Evolutionary conservation across 768 basidiomycete species (phyloP).

Genomic region (Hypholoma sublateritium): DNA sequence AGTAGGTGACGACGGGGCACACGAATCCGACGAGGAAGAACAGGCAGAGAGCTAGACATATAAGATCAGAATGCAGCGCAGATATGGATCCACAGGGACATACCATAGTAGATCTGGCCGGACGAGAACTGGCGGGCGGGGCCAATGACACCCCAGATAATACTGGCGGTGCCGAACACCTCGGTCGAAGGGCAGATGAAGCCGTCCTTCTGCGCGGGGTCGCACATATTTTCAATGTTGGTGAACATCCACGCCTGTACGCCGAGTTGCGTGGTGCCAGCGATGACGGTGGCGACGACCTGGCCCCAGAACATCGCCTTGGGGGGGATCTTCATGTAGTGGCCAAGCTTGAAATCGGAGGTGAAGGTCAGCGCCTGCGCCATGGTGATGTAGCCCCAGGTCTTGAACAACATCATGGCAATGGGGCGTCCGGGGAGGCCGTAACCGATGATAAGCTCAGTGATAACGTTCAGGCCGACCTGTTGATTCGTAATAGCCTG

Average conservation of each 20-base stretch:
- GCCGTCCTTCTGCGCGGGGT: slow-evolving; percentile 47
- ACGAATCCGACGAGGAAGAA: slow-evolving; percentile 80
- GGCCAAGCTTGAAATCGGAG: slow-evolving; percentile 78
- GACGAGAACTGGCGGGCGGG: slow-evolving; percentile 68
- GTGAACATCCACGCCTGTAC: slow-evolving; percentile 80
- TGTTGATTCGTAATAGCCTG: slow-evolving; percentile 81
- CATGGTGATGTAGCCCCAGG: slow-evolving; percentile 75
- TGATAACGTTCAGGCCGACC: slow-evolving; percentile 72
- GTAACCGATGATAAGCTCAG: slow-evolving; percentile 81
- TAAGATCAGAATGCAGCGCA: background rate
- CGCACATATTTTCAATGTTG: slow-evolving; percentile 65
- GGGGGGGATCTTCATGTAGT: slow-evolving; percentile 78
- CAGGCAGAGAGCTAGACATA: slow-evolving; percentile 45
- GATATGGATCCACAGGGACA: slow-evolving; percentile 4
- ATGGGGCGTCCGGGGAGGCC: slow-evolving; percentile 74
- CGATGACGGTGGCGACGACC: slow-evolving; percentile 63
- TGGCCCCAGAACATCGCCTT: slow-evolving; percentile 71
- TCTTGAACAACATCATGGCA: slow-evolving; percentile 88
- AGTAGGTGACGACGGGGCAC: slow-evolving; percentile 55
- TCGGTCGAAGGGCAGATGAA: slow-evolving; percentile 72
- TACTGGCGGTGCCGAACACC: slow-evolving; percentile 77
- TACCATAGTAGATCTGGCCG: slow-evolving; percentile 59
- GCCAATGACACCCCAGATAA: slow-evolving; percentile 84
- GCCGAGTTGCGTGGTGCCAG: slow-evolving; percentile 71
- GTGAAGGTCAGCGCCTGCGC: slow-evolving; percentile 69